phyloP scores from a whole-genome alignment of 768 basidiomycete species.

The Pleurotus eryngii region DNA sequence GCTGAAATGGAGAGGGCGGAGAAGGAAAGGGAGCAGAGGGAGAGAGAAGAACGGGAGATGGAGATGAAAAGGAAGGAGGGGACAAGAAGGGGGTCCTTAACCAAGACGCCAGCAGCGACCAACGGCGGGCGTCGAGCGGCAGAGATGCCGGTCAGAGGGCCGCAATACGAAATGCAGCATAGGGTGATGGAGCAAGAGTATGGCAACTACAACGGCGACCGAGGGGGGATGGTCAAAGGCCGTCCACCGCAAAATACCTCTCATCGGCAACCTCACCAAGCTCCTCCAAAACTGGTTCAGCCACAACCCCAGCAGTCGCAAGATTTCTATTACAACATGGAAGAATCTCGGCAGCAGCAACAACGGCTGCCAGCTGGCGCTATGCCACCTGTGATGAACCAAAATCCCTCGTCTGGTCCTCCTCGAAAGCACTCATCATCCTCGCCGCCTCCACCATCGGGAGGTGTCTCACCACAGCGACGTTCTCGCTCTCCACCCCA shows the following conservation, averaged over 20 bases:
- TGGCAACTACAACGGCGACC: constrained; percentile 31
- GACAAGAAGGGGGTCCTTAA: constrained; percentile 57
- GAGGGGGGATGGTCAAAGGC: constrained; percentile 19
- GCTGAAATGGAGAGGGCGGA: constrained; percentile 34
- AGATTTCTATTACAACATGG: constrained; percentile 37
- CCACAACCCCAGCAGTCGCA: constrained; percentile 25
- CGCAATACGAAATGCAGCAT: constrained; percentile 94
- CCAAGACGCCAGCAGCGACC: constrained; percentile 53
- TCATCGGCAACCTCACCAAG: constrained; percentile 21
- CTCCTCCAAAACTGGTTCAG: constrained; percentile 23
- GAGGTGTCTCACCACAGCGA: not conserved
- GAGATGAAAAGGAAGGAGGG: constrained; percentile 56
- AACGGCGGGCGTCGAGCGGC: constrained; percentile 58
- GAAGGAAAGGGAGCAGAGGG: constrained; percentile 34
- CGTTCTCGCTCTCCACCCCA: constrained; percentile 2
- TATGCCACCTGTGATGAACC: constrained; percentile 48
- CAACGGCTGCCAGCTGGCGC: constrained; percentile 54
- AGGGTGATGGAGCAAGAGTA: constrained; percentile 91
- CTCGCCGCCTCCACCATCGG: constrained; percentile 26
- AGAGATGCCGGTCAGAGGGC: constrained; percentile 84
- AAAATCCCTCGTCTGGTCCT: constrained; percentile 6
- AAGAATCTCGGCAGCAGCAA: constrained; percentile 28
- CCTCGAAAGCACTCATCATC: constrained; percentile 26
- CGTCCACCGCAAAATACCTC: constrained; percentile 17
- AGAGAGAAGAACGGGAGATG: constrained; percentile 45